Percentiles rank a stretch among this genome's conserved stretches.
These are phyloP conservation scores for Phytophthora constricta DNA, from an alignment of 352 stramenopile genomes.

Conservation along the genomic window DNA sequence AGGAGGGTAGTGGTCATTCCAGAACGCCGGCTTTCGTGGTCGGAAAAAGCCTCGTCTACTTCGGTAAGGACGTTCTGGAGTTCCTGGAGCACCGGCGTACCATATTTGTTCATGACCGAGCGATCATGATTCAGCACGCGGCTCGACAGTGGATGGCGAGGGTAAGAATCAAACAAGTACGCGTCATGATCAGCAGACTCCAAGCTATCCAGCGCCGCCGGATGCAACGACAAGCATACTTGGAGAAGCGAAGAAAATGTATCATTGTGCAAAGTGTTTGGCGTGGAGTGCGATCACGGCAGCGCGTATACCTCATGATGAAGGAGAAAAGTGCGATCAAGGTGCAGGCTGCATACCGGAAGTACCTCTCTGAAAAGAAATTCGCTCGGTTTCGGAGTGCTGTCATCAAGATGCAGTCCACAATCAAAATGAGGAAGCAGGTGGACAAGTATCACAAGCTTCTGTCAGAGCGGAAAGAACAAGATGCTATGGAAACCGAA, in stretches of 20 bases:
- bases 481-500: constrained; percentile 79
- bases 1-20: constrained; percentile 43
- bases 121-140: constrained; percentile 66
- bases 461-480: constrained; percentile 68
- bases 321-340: constrained; percentile 65
- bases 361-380: constrained; percentile 51
- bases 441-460: constrained; percentile 72
- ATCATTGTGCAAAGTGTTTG: constrained; percentile 78
- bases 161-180: constrained; percentile 56
- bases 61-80: constrained; percentile 93
- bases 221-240: constrained; percentile 49
- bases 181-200: constrained; percentile 58
- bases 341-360: constrained; percentile 66
- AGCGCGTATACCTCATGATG: constrained; percentile 57
- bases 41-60: constrained; percentile 93
- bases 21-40: constrained; percentile 71
- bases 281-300: constrained; percentile 70
- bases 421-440: constrained; percentile 81
- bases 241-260: constrained; percentile 46
- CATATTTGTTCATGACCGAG: constrained; percentile 73
- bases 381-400: constrained; percentile 68
- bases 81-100: constrained; percentile 84
- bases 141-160: constrained; percentile 62
- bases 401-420: constrained; percentile 74
- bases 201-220: constrained; percentile 66